Conservation (phyloP, 768 basidiomycete species). For the Suillus occidentalis region DNA sequence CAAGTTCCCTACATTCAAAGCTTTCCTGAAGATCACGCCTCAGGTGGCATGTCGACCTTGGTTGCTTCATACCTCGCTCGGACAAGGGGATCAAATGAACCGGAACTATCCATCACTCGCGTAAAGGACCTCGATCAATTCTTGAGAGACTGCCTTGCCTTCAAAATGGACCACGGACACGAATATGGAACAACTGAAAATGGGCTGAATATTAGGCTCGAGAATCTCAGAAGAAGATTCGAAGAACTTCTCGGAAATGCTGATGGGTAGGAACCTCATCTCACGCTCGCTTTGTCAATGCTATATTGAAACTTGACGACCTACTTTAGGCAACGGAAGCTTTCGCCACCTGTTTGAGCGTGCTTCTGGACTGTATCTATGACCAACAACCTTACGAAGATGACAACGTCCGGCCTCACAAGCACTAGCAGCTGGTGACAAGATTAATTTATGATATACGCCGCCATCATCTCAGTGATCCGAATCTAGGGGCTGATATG, state of each 20-base stretch:
- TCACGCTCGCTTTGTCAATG: neutral
- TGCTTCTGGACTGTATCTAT: neutral
- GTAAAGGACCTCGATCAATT: constrained; percentile 66
- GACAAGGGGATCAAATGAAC: constrained; percentile 67
- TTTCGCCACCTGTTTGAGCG: neutral
- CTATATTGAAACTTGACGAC: neutral
- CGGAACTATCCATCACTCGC: constrained; percentile 57
- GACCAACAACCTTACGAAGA: neutral
- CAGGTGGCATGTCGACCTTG: constrained; percentile 64
- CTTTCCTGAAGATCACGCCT: neutral
- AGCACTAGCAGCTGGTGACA: neutral
- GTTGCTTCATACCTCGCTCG: constrained; percentile 74
- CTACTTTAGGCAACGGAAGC: constrained; percentile 1
- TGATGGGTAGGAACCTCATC: constrained; percentile 1
- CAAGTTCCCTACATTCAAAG: neutral
- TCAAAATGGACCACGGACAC: constrained; percentile 58
- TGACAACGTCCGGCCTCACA: neutral
- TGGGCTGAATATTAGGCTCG: constrained; percentile 11
- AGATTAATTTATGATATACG: neutral
- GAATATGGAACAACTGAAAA: constrained; percentile 16
- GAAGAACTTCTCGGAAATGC: constrained; percentile 30
- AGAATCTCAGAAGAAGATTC: constrained; percentile 21
- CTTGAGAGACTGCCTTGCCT: constrained; percentile 59
- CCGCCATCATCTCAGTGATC: neutral
- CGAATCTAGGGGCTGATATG: neutral